Base-by-base conservation (phyloP, 2,329 filamentous ascomycete genomes). In the Incumbomyces lentus region DNA sequence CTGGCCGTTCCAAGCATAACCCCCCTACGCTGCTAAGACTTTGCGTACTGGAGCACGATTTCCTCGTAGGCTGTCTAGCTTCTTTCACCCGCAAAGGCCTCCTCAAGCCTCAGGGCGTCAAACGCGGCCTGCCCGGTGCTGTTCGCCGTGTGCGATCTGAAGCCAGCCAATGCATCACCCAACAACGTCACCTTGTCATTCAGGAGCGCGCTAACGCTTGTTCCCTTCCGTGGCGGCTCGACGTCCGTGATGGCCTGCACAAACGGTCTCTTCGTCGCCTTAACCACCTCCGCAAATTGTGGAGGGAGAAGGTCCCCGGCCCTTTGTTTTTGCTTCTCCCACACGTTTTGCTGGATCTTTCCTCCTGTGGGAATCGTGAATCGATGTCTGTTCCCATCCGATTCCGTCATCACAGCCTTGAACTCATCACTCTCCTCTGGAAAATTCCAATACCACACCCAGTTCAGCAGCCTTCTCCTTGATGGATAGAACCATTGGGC, bases 131-230 rank as follows among this genome's bases (percentile, higher is more conserved):
- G 68, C 8, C 61, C 65, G 1, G 68, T 70, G 18, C 67, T 68
- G 2, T 64, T 62, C 4, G 67, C 68, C 2, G 67, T 66, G 51
- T 72, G 69, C 2, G 69, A 68, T 3, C 69, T 52, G 43, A 72
- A 70, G 0, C 65, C 64, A 0, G 68, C 66, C 1, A 71, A 50
- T 1, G 68, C 66, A 51, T 72, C 69, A n/a, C 68, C 68, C 2
- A 69, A 57, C 1, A 72, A 51, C 10, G 46, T 36, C 12, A 42
- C 51, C 40, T 51, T 53, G 16, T 49, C 51, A 30, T 42, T 19
- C 31, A 53, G 40, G 13, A 51, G 40, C 39, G 40, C 40, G 4
- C 40, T 44, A 12, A 52, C 34, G n/a, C 41, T 36, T 13, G 22
- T 38, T 26, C 41, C 39, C 22, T 45, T 37, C 18, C 31, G 32